These are phyloP conservation scores for Gautieria morchelliformis DNA, from an alignment of 768 basidiomycete genomes.

Conservation along the genomic window DNA sequence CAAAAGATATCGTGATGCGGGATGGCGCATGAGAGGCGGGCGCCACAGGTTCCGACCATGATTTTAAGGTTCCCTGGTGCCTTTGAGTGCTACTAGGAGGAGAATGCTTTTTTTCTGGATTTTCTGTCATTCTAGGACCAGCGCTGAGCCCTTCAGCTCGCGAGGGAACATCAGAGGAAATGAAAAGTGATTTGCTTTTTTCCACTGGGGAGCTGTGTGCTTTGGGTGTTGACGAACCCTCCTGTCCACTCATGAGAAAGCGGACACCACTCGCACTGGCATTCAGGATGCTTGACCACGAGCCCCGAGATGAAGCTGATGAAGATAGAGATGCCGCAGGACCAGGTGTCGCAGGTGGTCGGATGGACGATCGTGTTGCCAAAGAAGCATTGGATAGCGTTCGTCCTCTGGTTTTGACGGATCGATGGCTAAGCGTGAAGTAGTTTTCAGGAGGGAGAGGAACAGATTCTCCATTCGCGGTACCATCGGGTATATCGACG, in stretches of 20 bases:
- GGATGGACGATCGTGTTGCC: not conserved
- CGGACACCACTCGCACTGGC: slow-evolving; percentile 44
- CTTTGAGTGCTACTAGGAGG: not conserved
- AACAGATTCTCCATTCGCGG: not conserved
- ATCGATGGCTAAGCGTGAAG: slow-evolving; percentile 52
- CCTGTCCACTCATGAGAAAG: slow-evolving; percentile 56
- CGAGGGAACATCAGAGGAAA: not conserved
- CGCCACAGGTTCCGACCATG: not conserved
- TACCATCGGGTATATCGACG: not conserved
- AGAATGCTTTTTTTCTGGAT: not conserved
- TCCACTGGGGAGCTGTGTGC: slow-evolving; percentile 34
- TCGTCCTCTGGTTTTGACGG: slow-evolving; percentile 23
- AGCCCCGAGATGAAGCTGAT: slow-evolving; percentile 60
- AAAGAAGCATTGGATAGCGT: slow-evolving; percentile 13
- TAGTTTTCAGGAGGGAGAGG: slow-evolving; percentile 12
- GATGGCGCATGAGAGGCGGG: slow-evolving; percentile 17
- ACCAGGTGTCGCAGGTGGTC: slow-evolving; percentile 30
- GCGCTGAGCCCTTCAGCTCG: slow-evolving; percentile 16
- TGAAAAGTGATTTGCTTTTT: slow-evolving; percentile 12
- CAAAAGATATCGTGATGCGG: slow-evolving; percentile 30
- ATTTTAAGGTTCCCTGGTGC: not conserved
- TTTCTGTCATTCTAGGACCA: slow-evolving; percentile 11
- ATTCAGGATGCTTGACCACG: slow-evolving; percentile 75
- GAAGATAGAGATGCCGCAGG: slow-evolving; percentile 28
- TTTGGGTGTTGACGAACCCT: slow-evolving; percentile 37